phyloP scores from a whole-genome alignment of 306 rosid genomes.

The Inga oerstediana region DNA sequence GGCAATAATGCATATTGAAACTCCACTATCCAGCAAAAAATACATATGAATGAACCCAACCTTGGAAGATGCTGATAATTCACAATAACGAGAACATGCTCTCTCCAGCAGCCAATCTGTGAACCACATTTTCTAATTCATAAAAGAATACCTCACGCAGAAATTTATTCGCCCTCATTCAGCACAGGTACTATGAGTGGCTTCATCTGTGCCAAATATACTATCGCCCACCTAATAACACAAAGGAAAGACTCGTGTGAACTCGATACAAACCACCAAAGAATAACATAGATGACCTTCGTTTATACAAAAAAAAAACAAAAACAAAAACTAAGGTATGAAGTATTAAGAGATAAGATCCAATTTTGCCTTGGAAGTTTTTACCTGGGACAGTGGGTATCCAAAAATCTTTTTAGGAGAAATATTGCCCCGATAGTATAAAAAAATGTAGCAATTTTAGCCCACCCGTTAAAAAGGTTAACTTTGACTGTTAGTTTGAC shows the following conservation, averaged over 20 bases:
- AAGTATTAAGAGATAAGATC: background rate
- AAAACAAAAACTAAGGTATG: background rate
- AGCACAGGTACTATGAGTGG: constrained; percentile 96
- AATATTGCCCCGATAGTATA: no score
- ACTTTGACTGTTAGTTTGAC: no score
- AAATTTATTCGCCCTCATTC: constrained; percentile 69
- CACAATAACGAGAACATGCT: constrained; percentile 38
- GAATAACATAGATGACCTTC: background rate
- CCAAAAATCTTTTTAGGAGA: no score
- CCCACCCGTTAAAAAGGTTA: no score
- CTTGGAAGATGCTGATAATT: constrained; percentile 39
- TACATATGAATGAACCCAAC: constrained; percentile 2
- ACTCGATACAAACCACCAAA: background rate
- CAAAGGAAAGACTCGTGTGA: constrained; percentile 29
- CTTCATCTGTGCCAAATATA: constrained; percentile 96
- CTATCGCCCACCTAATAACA: constrained; percentile 91
- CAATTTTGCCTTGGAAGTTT: no score
- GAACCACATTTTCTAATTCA: constrained; percentile 40
- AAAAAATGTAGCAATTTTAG: no score
- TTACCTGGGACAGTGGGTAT: no score
- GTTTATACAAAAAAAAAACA: no score
- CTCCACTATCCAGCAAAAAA: constrained; percentile 43
- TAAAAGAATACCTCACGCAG: constrained; percentile 15
- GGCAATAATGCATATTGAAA: constrained; percentile 36
- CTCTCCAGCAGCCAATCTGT: constrained; percentile 39